Conservation (phyloP, 2,329 filamentous ascomycete genomes). For the Nigrospora osmanthi region DNA sequence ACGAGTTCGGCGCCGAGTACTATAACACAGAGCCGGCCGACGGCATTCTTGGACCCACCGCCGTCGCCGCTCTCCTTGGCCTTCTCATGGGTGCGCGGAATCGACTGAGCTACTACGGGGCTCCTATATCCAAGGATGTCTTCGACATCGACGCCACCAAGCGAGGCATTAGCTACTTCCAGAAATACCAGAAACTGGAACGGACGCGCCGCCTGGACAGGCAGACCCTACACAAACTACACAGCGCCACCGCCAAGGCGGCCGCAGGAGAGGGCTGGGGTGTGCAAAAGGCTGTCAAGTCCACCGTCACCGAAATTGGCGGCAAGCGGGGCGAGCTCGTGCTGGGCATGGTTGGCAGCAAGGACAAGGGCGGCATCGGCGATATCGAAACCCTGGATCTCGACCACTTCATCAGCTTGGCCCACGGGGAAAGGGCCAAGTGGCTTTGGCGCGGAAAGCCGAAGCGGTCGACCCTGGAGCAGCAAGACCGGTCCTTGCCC, state of each 20-base stretch:
- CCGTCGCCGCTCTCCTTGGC: constrained; percentile 79
- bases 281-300: constrained; percentile 90
- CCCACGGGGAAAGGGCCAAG: constrained; percentile 75
- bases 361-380: constrained; percentile 81
- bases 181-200: constrained; percentile 78
- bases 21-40: constrained; percentile 91
- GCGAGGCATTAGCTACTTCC: constrained; percentile 77
- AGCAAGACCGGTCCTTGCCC: constrained; percentile 36
- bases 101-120: constrained; percentile 74
- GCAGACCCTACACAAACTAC: constrained; percentile 72
- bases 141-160: constrained; percentile 82
- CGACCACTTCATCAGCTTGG: constrained; percentile 70
- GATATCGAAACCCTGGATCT: constrained; percentile 91
- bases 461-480: constrained; percentile 49
- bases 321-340: constrained; percentile 93
- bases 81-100: constrained; percentile 87
- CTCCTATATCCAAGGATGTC: constrained; percentile 80
- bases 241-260: constrained; percentile 80
- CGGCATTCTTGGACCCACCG: constrained; percentile 85
- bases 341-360: constrained; percentile 84
- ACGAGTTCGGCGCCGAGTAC: constrained; percentile 82
- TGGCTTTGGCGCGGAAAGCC: constrained; percentile 95
- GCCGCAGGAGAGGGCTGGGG: constrained; percentile 85
- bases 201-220: constrained; percentile 74
- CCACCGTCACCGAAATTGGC: constrained; percentile 85